Evolutionary conservation across 768 basidiomycete species (phyloP).

Genomic region (Sarcomyxa edulis): DNA sequence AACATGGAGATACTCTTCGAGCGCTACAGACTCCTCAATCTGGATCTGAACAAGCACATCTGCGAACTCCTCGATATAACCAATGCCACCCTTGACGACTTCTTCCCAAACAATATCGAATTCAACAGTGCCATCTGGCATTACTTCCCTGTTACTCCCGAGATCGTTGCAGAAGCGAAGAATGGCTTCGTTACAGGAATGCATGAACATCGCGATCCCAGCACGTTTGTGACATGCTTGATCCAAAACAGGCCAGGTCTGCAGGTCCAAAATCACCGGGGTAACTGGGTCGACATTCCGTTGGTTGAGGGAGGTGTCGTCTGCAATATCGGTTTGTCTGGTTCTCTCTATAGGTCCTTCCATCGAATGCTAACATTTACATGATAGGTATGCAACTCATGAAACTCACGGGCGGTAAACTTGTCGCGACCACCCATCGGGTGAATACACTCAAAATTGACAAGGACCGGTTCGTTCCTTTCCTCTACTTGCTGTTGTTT

Average conservation of each 20-base stretch:
- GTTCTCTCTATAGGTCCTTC: neutral
- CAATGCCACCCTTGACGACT: slow-evolving; percentile 14
- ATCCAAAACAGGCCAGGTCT: slow-evolving; percentile 22
- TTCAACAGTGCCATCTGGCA: slow-evolving; percentile 26
- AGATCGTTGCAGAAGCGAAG: slow-evolving; percentile 13
- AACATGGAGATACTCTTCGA: slow-evolving; percentile 21
- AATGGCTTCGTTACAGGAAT: slow-evolving; percentile 23
- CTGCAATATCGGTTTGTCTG: slow-evolving; percentile 21
- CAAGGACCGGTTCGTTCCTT: slow-evolving; percentile 15
- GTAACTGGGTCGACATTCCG: slow-evolving; percentile 22
- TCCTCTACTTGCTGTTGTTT: too few relatives aligned
- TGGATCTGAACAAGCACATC: slow-evolving; percentile 23
- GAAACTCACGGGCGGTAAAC: slow-evolving; percentile 20
- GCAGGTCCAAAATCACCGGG: slow-evolving; percentile 22
- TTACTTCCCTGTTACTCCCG: slow-evolving; percentile 19
- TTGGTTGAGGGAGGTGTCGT: slow-evolving; percentile 24
- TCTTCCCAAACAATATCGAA: slow-evolving; percentile 17
- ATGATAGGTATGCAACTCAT: slow-evolving; percentile 21
- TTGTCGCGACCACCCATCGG: slow-evolving; percentile 23
- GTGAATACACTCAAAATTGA: slow-evolving; percentile 26
- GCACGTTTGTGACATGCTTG: slow-evolving; percentile 23
- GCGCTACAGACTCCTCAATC: slow-evolving; percentile 18
- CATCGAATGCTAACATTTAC: neutral
- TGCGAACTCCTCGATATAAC: slow-evolving; percentile 18
- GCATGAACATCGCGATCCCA: slow-evolving; percentile 26